Percentiles rank a stretch among this genome's conserved stretches.
These are phyloP conservation scores for Tetrapisispora nanseiensis DNA, from an alignment of 805 yeast species.

Conservation along the genomic window DNA sequence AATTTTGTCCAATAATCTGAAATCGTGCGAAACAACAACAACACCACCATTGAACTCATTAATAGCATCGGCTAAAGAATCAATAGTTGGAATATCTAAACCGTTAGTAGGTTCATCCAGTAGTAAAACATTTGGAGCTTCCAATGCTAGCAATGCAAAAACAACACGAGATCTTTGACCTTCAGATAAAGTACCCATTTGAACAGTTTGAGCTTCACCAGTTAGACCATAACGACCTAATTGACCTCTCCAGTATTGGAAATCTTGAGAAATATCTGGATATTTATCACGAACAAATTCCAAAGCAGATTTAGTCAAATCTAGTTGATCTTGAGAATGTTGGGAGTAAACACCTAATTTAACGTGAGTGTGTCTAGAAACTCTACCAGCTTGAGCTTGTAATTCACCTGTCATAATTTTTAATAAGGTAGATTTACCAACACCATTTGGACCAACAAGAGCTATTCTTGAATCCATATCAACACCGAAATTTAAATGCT, in stretches of 20 bases:
- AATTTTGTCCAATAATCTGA: conserved; percentile 92
- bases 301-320: conserved; percentile 86
- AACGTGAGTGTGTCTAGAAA: conserved; percentile 93
- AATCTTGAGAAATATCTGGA: conserved; percentile 85
- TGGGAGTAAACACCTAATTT: conserved; percentile 98
- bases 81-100: conserved; percentile 95
- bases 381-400: conserved; percentile 86
- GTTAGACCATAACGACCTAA: conserved; percentile 97
- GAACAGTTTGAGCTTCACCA: conserved; percentile 97
- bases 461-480: conserved; percentile 99
- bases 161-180: conserved; percentile 99
- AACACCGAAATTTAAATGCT: conserved; percentile 89
- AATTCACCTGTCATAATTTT: conserved; percentile 95
- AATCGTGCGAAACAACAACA: conserved; percentile 96
- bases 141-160: conserved; percentile 89
- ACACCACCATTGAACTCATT: conserved; percentile 95
- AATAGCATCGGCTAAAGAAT: conserved; percentile 94
- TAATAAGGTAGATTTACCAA: conserved; percentile 92
- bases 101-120: conserved; percentile 99
- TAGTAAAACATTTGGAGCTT: conserved; percentile 86
- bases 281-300: conserved; percentile 96
- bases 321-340: conserved; percentile 97
- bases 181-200: conserved; percentile 97
- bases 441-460: conserved; percentile 97
- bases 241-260: conserved; percentile 97